Evolutionary conservation across 768 basidiomycete genomes (phyloP), one percentile per base, ranked within the genome.

Genomic region (Hygrophoropsis aurantiaca): DNA sequence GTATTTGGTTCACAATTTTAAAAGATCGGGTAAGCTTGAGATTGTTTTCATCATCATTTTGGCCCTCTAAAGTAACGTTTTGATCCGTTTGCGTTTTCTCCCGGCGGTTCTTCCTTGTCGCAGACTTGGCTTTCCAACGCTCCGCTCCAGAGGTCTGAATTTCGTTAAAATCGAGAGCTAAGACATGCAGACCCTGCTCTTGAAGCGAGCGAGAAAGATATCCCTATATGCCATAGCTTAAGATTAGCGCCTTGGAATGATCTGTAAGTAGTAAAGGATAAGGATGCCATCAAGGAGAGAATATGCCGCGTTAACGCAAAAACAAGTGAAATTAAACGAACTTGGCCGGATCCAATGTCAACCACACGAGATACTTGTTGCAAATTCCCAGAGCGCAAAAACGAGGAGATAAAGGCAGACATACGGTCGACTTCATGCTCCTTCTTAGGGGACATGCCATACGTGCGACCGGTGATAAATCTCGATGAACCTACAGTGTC

Each of bases 381-480:
- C 37, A 64, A 32, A 57, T 47, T 24, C 53, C 59, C 36, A 70
- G 62, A 49, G 20, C 47, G 42, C 20, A 54, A 42, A 24, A 83
- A 58, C 15, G 55, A 57, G 32, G 62, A 58, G 21, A 85, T 69
- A 64, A 79, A 85, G 6, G 72, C 62, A 15, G 73, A 67, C 85
- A 88, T 88, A 40, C 78, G 75, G 1, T 66, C 53, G 38, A 90
- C 84, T 59, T 90, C 87, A 52, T 90, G 87, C 2, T 69, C 67
- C 59, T 90, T 90, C 61, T 90, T 90, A 5, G 85, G 85, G 4
- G 85, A 86, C 78, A 87, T 83, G 13, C 86, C 83, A 25, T 62
- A 61, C 21, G 49, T 30, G 18, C 54, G 51, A 25, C 33, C n/a
- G 20, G 44, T 30, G 27, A 30, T 6, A 13, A 30, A 30, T 42